phyloP scores from a whole-genome alignment of 139 green algal genomes.

The Zygnema cylindricum region DNA sequence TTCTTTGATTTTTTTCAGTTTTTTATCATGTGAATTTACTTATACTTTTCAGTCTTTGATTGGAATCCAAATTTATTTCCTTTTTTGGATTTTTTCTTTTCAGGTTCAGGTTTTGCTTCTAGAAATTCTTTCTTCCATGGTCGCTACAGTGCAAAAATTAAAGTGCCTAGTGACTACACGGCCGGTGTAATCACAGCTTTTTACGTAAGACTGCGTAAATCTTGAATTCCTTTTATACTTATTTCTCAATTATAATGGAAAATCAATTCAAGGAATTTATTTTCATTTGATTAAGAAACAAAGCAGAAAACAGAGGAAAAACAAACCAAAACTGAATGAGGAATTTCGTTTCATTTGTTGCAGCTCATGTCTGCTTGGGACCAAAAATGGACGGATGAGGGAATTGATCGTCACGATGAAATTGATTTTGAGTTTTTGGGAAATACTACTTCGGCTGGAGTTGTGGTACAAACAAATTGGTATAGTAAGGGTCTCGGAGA shows the following conservation, averaged over 20 bases:
- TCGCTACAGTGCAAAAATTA: neutral
- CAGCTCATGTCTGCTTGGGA: slow-evolving; percentile 32
- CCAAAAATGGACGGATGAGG: neutral
- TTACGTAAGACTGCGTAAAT: slow-evolving; percentile 24
- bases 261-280: neutral
- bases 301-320: neutral
- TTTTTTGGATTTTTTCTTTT: too few relatives aligned
- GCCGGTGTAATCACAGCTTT: slow-evolving; percentile 33
- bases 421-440: slow-evolving; percentile 56
- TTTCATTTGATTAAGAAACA: neutral
- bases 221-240: neutral
- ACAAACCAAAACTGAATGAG: neutral
- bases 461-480: slow-evolving; percentile 44
- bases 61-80: too few relatives aligned
- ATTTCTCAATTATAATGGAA: neutral
- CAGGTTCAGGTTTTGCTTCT: slow-evolving; percentile 7
- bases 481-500: slow-evolving; percentile 14
- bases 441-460: slow-evolving; percentile 9
- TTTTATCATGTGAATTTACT: too few relatives aligned
- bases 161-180: neutral
- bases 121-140: neutral
- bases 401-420: slow-evolving; percentile 28
- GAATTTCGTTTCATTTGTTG: neutral
- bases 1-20: too few relatives aligned
- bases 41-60: too few relatives aligned